Conservation (phyloP, 2,329 filamentous ascomycete genomes). For the Alternaria panax region DNA sequence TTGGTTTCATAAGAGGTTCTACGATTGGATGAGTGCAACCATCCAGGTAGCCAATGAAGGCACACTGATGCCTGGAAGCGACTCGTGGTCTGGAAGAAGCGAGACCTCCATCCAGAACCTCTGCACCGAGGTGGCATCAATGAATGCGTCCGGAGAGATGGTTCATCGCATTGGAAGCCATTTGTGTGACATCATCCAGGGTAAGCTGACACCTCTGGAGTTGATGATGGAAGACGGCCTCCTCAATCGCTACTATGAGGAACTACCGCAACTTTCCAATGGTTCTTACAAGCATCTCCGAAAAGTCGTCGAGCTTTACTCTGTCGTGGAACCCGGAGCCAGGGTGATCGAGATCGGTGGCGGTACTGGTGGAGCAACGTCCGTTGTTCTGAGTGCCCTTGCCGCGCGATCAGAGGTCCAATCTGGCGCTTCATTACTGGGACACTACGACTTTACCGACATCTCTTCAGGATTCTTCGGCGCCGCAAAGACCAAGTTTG, state of each 20-base stretch:
- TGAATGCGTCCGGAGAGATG: slow-evolving; percentile 2
- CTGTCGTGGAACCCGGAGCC: slow-evolving; percentile 1
- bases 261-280: neutral
- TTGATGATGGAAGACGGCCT: slow-evolving; percentile 13
- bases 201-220: slow-evolving; percentile 9
- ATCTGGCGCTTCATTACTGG: neutral
- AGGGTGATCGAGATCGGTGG: slow-evolving; percentile 9
- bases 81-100: neutral
- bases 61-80: neutral
- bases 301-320: neutral
- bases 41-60: neutral
- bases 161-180: slow-evolving; percentile 4
- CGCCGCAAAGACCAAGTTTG: neutral
- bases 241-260: slow-evolving; percentile 5
- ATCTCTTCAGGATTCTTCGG: slow-evolving; percentile 7
- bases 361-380: slow-evolving; percentile 4
- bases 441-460: slow-evolving; percentile 1
- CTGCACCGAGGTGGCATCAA: neutral
- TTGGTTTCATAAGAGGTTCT: slow-evolving; percentile 6
- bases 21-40: slow-evolving; percentile 8
- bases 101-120: neutral
- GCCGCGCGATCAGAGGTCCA: neutral
- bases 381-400: neutral
- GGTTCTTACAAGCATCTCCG: slow-evolving; percentile 7
- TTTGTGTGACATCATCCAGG: slow-evolving; percentile 1